phyloP scores from a whole-genome alignment of 345 rosid species.

The Mallotus nudiflorus region DNA sequence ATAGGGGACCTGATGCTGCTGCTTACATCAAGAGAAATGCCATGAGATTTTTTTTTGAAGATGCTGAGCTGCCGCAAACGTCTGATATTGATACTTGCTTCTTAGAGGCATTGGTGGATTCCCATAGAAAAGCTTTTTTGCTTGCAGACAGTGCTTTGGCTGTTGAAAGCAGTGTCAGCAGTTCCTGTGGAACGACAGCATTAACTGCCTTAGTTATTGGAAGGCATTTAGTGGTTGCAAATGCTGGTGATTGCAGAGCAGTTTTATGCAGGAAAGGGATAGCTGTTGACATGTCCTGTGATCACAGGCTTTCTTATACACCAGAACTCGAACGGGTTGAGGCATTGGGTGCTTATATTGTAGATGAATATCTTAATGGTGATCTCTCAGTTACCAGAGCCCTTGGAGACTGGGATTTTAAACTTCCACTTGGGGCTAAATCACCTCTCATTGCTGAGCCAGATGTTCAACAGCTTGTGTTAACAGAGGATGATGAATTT shows the following conservation, averaged over 20 bases:
- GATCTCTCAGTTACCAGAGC: constrained; percentile 70
- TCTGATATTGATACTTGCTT: constrained; percentile 47
- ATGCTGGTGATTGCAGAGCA: constrained; percentile 88
- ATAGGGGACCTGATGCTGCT: constrained; percentile 90
- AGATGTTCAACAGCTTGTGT: constrained; percentile 47
- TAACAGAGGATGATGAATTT: constrained; percentile 87
- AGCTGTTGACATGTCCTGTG: constrained; percentile 80
- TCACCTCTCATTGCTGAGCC: constrained; percentile 90
- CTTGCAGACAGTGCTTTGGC: constrained; percentile 59
- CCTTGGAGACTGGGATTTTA: constrained; percentile 89
- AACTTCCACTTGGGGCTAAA: constrained; percentile 54
- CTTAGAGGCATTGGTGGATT: constrained; percentile 50
- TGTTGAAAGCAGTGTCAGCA: constrained; percentile 42
- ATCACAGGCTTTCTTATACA: constrained; percentile 60
- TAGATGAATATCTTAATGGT: constrained; percentile 59
- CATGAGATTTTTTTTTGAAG: constrained; percentile 65
- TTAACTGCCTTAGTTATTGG: constrained; percentile 70
- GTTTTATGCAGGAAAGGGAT: constrained; percentile 73
- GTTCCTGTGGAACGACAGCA: constrained; percentile 60
- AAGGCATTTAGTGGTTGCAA: constrained; percentile 67
- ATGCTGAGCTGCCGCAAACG: constrained; percentile 51
- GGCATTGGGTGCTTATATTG: constrained; percentile 49
- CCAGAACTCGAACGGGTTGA: constrained; percentile 75
- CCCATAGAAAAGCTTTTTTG: constrained; percentile 53
- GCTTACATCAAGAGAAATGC: constrained; percentile 72